These are phyloP conservation scores for Polychaeton citri DNA, from an alignment of 2,329 filamentous ascomycete genomes.

Conservation along the genomic window DNA sequence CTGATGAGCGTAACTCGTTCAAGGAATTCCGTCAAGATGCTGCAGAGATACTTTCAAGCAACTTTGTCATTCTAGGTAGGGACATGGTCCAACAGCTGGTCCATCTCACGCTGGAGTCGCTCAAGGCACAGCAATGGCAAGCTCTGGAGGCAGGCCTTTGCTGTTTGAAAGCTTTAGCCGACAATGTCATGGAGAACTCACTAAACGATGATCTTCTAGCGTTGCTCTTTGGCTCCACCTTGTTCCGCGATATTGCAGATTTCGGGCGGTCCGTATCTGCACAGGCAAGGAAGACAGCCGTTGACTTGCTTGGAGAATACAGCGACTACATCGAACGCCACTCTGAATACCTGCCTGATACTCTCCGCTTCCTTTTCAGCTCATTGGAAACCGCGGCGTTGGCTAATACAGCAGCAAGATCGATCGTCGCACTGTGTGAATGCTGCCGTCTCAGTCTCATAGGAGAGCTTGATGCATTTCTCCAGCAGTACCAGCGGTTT, in stretches of 20 bases:
- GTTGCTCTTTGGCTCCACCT: constrained; percentile 50
- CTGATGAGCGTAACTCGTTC: constrained; percentile 53
- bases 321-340: constrained; percentile 65
- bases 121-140: constrained; percentile 32
- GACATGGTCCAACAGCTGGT: constrained; percentile 35
- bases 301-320: constrained; percentile 59
- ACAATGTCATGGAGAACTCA: constrained; percentile 48
- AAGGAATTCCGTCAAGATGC: constrained; percentile 64
- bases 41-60: constrained; percentile 61
- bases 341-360: constrained; percentile 51
- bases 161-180: constrained; percentile 54
- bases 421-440: constrained; percentile 61
- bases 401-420: constrained; percentile 56
- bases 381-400: constrained; percentile 47
- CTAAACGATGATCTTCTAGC: constrained; percentile 45
- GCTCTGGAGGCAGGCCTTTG: constrained; percentile 40
- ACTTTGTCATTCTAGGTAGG: constrained; percentile 43
- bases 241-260: constrained; percentile 38
- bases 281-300: constrained; percentile 52
- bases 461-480: constrained; percentile 52
- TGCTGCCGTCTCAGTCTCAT: constrained; percentile 60
- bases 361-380: constrained; percentile 61
- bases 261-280: constrained; percentile 40
- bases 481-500: constrained; percentile 58
- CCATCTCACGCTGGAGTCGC: constrained; percentile 27